Evolutionary conservation across 257 asterid genomes (phyloP), one percentile per base, ranked within the genome.

Genomic region (Primulina huaijiensis): DNA sequence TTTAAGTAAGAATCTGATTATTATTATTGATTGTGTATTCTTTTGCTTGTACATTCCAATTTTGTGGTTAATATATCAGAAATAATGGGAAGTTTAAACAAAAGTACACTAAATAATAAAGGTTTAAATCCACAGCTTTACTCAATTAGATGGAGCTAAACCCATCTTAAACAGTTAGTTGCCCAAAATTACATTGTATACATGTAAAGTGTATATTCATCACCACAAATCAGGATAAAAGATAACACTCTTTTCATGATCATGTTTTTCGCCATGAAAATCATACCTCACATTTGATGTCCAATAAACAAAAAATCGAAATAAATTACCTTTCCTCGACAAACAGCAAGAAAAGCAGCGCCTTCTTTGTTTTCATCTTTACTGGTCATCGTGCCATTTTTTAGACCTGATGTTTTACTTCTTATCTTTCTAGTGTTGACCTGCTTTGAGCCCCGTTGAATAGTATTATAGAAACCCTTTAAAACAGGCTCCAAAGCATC

Each of bases 331-430:
- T 89, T 90, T 80, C 99, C 99, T 70, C 99, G 90, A 75, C 99
- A 91, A 83, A 90, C 99, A 19, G 99, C 99, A 71, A 94, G 84
- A 78, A 94, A 93, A 75, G 96, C 89, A 80, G 96, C 97, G 55
- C 97, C 98, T 56, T 76, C 85, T 50, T 68, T 75, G 80, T 79
- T 93, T 59, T 72, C 57, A 55, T 70, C 83, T 77, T 71, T 74
- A 35, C 64, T 61, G 70, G 64, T 61, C 68, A 69, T 29, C 31
- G 69, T 76, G 67, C 77, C 79, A 73, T 70, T 78, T 66, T 73
- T 84, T 60, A 73, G 78, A 69, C 87, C 93, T 11, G 84, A 78
- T 67, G 43, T 86, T 78, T 85, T 89, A 34, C 85, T 79, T 68
- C 79, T 79, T 52, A 52, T 77, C 85, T 84, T 93, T 84, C 86